phyloP scores from a whole-genome alignment of 1,139 yeast species.

The Debaryomyces psychrophilus region DNA sequence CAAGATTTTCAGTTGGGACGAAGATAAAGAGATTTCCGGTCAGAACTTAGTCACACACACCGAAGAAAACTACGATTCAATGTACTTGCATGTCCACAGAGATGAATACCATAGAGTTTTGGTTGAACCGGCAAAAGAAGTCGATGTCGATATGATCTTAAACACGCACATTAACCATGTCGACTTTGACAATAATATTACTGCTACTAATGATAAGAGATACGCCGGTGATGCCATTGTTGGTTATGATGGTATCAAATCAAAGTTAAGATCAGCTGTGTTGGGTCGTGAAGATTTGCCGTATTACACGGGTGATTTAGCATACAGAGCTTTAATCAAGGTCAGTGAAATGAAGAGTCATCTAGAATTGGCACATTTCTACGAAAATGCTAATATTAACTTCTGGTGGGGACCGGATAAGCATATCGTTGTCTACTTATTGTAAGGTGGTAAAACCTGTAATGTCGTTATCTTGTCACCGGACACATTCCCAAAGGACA shows the following conservation, averaged over 20 bases:
- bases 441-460: slow-evolving; percentile 19
- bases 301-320: slow-evolving; percentile 29
- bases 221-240: slow-evolving; percentile 35
- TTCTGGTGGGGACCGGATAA: slow-evolving; percentile 38
- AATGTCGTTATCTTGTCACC: slow-evolving; percentile 23
- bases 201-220: slow-evolving; percentile 23
- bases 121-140: slow-evolving; percentile 26
- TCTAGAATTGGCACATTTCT: slow-evolving; percentile 27
- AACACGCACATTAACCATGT: slow-evolving; percentile 25
- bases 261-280: slow-evolving; percentile 23
- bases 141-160: slow-evolving; percentile 24
- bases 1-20: slow-evolving; percentile 26
- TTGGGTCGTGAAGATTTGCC: slow-evolving; percentile 23
- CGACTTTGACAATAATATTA: slow-evolving; percentile 26
- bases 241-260: slow-evolving; percentile 43
- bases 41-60: slow-evolving; percentile 27
- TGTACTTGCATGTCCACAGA: slow-evolving; percentile 30
- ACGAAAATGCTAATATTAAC: slow-evolving; percentile 29
- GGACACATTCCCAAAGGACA: slow-evolving; percentile 25
- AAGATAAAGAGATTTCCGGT: slow-evolving; percentile 25
- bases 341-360: slow-evolving; percentile 23
- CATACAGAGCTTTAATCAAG: slow-evolving; percentile 27
- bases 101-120: slow-evolving; percentile 34
- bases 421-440: slow-evolving; percentile 34
- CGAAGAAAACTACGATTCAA: slow-evolving; percentile 23